Base-by-base conservation (phyloP, 1,284 basidiomycete genomes). In the Boletus holoroseus region DNA sequence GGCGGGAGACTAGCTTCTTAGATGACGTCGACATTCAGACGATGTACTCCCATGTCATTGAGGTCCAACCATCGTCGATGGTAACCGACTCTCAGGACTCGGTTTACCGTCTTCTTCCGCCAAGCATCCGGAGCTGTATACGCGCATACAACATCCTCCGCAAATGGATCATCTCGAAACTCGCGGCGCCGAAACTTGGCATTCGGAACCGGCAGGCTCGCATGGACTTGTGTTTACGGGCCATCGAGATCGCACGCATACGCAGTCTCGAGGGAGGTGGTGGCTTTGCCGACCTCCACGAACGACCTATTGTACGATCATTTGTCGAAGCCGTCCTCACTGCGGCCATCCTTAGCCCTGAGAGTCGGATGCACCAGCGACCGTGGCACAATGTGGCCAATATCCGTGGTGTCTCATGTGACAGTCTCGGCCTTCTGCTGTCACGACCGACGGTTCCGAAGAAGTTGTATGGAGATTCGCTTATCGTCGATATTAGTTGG, bases 401-500 rank as follows among this genome's bases (percentile, higher is more conserved):
- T 20, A 69, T 66, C 44, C 81, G 88, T 32, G 79, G 79, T 2
- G 74, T 75, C 9, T 69, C 75, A 7, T 81, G 76, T 48, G 88
- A 90, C 45, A 80, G 79, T 4, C 68, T 91, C 7, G 59, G 69
- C 0, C 71, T 77, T 1, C 65, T 89, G 31, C 67, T 91, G 31
- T 73, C 74, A 12, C 73, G 74, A 41, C 77, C 80, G 3, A 68
- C 62, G 27, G 67, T 76, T 3, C 71, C 74, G 31, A 67, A 72
- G 2, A 68, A 75, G 13, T 60, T 68, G n/a, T 74, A 73, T 24
- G 71, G 72, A 30, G 77, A 79, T 27, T 69, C 75, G 11, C 68
- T 89, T 49, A 81, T 82, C 9, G 77, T 85, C 13, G 88, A 91
- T 61, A 77, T 88, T 55, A 87, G 85, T 7, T 91, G 88, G 88